These are phyloP conservation scores for Fusarium graminum DNA, from an alignment of 2,329 filamentous ascomycete species.

Conservation along the genomic window DNA sequence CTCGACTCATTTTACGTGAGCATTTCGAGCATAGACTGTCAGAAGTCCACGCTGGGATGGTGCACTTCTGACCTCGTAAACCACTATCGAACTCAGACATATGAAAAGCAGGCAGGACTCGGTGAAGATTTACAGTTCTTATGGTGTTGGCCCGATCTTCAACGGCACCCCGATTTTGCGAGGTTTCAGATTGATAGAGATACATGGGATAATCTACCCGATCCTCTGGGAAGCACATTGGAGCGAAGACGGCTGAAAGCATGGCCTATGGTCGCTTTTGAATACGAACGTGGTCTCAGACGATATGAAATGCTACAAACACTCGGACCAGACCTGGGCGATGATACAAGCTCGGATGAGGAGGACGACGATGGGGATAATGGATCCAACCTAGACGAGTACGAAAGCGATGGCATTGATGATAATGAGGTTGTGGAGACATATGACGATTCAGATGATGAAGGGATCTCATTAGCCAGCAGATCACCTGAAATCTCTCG, in stretches of 20 bases:
- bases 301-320: conserved; percentile 36
- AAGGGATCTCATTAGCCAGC: conserved; percentile 41
- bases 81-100: conserved; percentile 47
- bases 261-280: conserved; percentile 53
- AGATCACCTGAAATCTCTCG: background rate
- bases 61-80: conserved; percentile 50
- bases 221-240: conserved; percentile 13
- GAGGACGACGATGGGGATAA: conserved; percentile 29
- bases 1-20: conserved; percentile 49
- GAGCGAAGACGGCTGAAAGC: conserved; percentile 35
- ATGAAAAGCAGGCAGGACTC: conserved; percentile 43
- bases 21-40: conserved; percentile 10
- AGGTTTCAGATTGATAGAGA: conserved; percentile 41
- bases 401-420: conserved; percentile 58
- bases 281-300: conserved; percentile 34
- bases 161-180: conserved; percentile 50
- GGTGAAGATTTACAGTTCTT: conserved; percentile 48
- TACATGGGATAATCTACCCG: conserved; percentile 6
- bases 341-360: conserved; percentile 30
- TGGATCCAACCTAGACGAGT: conserved; percentile 48
- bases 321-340: conserved; percentile 10
- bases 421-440: conserved; percentile 51
- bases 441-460: conserved; percentile 47
- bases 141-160: conserved; percentile 54
- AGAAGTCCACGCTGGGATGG: conserved; percentile 48